phyloP scores from a whole-genome alignment of 768 basidiomycete genomes.

The Collybia sordida region DNA sequence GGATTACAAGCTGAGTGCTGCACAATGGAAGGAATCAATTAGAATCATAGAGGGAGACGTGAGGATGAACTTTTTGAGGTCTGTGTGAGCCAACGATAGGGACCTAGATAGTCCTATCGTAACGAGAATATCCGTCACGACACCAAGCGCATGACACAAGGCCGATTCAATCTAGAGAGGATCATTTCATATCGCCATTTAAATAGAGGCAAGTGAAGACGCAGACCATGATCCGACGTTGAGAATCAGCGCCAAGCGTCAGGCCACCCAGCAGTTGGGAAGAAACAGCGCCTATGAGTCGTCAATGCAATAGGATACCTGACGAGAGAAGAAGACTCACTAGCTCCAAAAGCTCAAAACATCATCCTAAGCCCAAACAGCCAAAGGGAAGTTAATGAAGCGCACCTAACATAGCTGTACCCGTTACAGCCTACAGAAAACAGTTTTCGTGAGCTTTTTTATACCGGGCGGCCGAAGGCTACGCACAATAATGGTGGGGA shows the following conservation, averaged over 20 bases:
- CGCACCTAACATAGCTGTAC: neutral
- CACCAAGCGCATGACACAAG: slow-evolving; percentile 2
- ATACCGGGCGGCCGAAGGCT: neutral
- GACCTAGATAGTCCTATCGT: slow-evolving; percentile 1
- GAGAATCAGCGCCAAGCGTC: neutral
- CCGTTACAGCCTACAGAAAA: neutral
- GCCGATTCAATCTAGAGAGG: slow-evolving; percentile 1
- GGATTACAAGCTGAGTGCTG: slow-evolving; percentile 1
- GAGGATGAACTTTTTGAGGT: neutral
- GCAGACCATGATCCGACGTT: neutral
- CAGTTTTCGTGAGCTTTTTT: no score
- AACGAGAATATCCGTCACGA: slow-evolving; percentile 3
- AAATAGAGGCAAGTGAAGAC: neutral
- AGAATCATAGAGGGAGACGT: neutral
- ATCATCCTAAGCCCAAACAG: no score
- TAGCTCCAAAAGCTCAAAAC: no score
- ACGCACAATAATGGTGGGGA: neutral
- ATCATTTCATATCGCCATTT: neutral
- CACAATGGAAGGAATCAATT: neutral
- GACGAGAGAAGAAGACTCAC: no score
- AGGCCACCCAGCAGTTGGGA: neutral
- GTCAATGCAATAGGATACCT: neutral
- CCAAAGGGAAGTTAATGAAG: no score
- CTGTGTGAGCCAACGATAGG: neutral
- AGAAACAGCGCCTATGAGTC: neutral